A percentile compares a stretch with the other conserved stretches of the same genome.
Conservation (phyloP, 805 yeast species). For the Ogataea neopini region DNA sequence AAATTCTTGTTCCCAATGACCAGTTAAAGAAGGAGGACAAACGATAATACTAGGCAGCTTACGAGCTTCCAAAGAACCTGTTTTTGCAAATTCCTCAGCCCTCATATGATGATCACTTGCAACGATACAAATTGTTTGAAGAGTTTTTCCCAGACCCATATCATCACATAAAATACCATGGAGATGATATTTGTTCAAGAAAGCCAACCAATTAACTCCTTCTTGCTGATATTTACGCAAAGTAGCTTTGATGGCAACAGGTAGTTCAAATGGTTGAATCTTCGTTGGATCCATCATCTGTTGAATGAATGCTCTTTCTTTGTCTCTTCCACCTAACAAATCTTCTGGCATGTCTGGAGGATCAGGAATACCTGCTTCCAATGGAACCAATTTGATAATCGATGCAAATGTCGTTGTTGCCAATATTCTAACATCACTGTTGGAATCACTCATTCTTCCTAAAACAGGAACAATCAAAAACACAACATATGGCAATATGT, state of each 20-base stretch:
- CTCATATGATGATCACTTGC: slow-evolving; percentile 93
- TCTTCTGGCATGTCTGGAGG: slow-evolving; percentile 89
- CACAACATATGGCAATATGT: slow-evolving; percentile 89
- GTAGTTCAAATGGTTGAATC: slow-evolving; percentile 82
- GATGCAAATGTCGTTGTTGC: slow-evolving; percentile 97
- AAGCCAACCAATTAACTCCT: slow-evolving; percentile 98
- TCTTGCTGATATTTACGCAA: slow-evolving; percentile 95
- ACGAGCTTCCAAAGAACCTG: slow-evolving; percentile 65
- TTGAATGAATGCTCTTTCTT: slow-evolving; percentile 89
- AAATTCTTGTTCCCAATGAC: slow-evolving; percentile 98
- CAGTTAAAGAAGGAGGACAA: slow-evolving; percentile 97
- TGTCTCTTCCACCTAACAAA: slow-evolving; percentile 82
- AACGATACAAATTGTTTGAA: slow-evolving; percentile 95
- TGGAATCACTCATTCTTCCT: slow-evolving; percentile 97
- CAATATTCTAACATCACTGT: slow-evolving; percentile 79
- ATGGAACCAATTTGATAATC: slow-evolving; percentile 90
- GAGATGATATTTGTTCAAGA: slow-evolving; percentile 87
- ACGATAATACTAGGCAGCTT: slow-evolving; percentile 81
- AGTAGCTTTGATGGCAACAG: slow-evolving; percentile 90
- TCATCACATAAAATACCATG: slow-evolving; percentile 99
- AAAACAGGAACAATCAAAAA: slow-evolving; percentile 93
- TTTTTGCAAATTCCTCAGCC: slow-evolving; percentile 62
- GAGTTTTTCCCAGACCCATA: slow-evolving; percentile 98
- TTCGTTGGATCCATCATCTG: slow-evolving; percentile 98
- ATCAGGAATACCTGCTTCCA: slow-evolving; percentile 96